Conservation (phyloP, 225 moss, liverwort and hornwort genomes). For the Antitrichia curtipendula region DNA sequence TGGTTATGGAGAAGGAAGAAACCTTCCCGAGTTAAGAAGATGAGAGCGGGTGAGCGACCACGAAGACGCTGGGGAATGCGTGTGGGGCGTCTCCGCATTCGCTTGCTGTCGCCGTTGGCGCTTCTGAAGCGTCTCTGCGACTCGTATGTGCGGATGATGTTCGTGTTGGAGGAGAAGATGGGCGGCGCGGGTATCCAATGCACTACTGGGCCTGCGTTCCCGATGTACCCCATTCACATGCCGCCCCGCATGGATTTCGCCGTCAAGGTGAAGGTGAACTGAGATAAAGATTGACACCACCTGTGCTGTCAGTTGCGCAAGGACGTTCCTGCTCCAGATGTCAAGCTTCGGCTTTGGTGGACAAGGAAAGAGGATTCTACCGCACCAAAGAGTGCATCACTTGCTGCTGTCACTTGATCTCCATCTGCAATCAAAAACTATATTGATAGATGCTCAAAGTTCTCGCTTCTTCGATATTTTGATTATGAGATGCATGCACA, state of each 20-base stretch:
- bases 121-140: constrained; percentile 24
- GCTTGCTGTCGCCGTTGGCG: constrained; percentile 20
- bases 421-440: neutral
- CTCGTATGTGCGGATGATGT: constrained; percentile 45
- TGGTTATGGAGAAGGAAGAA: constrained; percentile 48
- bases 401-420: neutral
- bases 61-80: constrained; percentile 19
- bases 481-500: neutral
- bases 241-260: constrained; percentile 6
- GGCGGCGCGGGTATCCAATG: constrained; percentile 10
- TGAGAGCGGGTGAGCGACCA: constrained; percentile 1
- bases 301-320: neutral
- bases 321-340: neutral
- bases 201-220: constrained; percentile 6
- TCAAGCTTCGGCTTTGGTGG: neutral
- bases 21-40: neutral
- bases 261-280: neutral
- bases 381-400: neutral
- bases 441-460: neutral
- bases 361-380: neutral
- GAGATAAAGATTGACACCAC: neutral
- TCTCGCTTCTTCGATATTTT: neutral
- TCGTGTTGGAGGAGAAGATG: constrained; percentile 13
- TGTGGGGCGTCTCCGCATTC: constrained; percentile 35
- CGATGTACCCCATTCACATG: constrained; percentile 31